A percentile compares a stretch with the other conserved stretches of the same genome.
phyloP scores from a whole-genome alignment of 768 basidiomycete species.

The Russula abietina region DNA sequence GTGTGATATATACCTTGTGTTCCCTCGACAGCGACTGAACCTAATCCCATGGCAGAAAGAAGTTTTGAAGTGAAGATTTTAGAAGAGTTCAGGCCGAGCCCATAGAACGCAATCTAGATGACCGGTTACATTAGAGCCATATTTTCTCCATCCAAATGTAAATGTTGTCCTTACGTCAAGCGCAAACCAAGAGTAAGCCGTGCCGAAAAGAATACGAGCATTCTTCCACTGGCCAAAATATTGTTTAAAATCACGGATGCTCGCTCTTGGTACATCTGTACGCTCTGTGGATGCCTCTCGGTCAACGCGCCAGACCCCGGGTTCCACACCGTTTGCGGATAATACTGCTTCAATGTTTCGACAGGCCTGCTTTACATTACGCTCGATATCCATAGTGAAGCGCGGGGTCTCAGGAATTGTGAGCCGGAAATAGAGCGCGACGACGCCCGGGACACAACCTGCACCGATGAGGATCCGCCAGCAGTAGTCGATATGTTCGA shows the following conservation, averaged over 20 bases:
- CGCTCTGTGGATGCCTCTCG: slow-evolving; percentile 54
- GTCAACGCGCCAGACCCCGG: slow-evolving; percentile 42
- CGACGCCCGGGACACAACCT: slow-evolving; percentile 71
- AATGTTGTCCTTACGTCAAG: slow-evolving; percentile 53
- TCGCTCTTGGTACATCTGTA: slow-evolving; percentile 62
- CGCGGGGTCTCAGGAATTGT: slow-evolving; percentile 94
- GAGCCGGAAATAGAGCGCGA: slow-evolving; percentile 87
- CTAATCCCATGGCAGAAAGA: slow-evolving; percentile 48
- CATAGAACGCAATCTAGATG: slow-evolving; percentile 76
- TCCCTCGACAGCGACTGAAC: slow-evolving; percentile 36
- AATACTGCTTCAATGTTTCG: slow-evolving; percentile 69
- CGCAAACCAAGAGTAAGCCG: slow-evolving; percentile 84
- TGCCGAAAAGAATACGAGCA: slow-evolving; percentile 70
- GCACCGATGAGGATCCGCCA: slow-evolving; percentile 89
- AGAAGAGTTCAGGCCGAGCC: slow-evolving; percentile 76
- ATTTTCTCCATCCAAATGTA: background rate
- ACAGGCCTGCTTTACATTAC: slow-evolving; percentile 70
- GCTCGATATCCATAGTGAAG: slow-evolving; percentile 87
- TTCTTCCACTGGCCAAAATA: slow-evolving; percentile 76
- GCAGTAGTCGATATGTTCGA: slow-evolving; percentile 58
- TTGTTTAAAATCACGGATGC: slow-evolving; percentile 54
- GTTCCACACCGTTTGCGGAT: slow-evolving; percentile 29
- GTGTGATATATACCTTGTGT: slow-evolving; percentile 39
- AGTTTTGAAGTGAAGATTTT: slow-evolving; percentile 58
- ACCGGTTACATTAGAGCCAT: background rate